Evolutionary conservation across 2,329 filamentous ascomycete species (phyloP).

Genomic region (Pseudogymnoascus sp.): DNA sequence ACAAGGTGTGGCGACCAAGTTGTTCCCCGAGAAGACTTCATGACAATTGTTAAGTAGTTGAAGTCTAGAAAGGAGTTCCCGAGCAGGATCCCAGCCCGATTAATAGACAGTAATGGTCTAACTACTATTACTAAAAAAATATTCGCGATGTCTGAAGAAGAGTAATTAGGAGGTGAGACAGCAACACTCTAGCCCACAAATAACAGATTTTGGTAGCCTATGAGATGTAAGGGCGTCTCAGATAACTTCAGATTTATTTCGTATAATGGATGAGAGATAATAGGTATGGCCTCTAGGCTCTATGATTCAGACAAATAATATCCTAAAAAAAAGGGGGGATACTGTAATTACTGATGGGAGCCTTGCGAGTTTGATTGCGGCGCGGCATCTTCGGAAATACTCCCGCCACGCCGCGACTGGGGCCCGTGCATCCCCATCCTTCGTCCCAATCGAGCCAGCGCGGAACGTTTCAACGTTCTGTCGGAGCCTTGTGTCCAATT

Average conservation of each 20-base stretch:
- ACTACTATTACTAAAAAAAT: too few relatives aligned
- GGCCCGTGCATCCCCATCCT: neutral
- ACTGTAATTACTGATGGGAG: too few relatives aligned
- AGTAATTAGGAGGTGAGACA: neutral
- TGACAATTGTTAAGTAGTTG: too few relatives aligned
- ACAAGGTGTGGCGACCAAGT: neutral
- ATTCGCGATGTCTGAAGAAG: neutral
- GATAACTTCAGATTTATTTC: too few relatives aligned
- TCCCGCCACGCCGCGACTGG: neutral
- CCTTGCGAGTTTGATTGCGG: too few relatives aligned
- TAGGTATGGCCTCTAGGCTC: too few relatives aligned
- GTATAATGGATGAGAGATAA: too few relatives aligned
- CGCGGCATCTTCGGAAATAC: neutral
- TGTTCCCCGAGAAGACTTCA: neutral
- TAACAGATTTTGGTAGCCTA: neutral
- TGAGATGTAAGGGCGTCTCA: neutral
- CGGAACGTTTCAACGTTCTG: neutral
- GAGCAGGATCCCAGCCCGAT: too few relatives aligned
- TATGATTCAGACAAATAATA: too few relatives aligned
- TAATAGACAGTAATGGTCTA: too few relatives aligned
- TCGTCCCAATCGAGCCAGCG: neutral
- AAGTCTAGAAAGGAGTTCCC: too few relatives aligned
- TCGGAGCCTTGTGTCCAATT: slow-evolving; percentile 2
- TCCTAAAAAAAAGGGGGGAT: too few relatives aligned
- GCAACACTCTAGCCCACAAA: neutral